Evolutionary conservation across 2,329 filamentous ascomycete species (phyloP), one percentile per base, ranked within the genome.

Genomic region (Knoxdaviesia capensis): DNA sequence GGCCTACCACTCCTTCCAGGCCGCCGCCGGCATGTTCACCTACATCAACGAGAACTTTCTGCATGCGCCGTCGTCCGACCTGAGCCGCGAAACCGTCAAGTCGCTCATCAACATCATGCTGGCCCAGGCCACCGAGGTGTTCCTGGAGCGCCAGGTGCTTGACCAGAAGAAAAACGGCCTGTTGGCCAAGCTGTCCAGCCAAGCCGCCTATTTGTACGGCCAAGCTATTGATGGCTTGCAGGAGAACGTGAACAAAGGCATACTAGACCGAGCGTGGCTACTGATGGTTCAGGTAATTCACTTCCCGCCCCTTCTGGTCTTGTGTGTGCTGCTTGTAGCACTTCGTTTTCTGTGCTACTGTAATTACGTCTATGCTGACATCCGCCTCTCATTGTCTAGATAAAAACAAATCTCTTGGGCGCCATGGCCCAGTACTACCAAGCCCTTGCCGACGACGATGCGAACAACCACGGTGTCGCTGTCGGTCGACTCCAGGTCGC

Each of bases 31-130:
- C 63, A 98, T 98, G 90, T 98, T 96, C 59, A 96, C 88, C 42
- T 98, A 98, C 54, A 98, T 98, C 64, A 98, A 98, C 60, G 90
- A 98, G 62, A 98, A 98, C 63, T 98, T 98, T 57, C 66, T 98
- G 34, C 90, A 98, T 54, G 90, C 90, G 1, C 90, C 92, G 1
- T 94, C 87, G 6, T 87, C 84, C n/a, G 90, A 98, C 54, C 63
- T 98, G 39, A 96, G 87, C 57, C 69, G 90, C 46, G 88, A 98
- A 41, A 98, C 90, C 0, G 85, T 98, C 53, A 94, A 94, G 63
- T 86, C 85, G 0, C 61, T 98, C 49, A 96, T 98, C 55, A 74
- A 79, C 41, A 75, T 98, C 45, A 96, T 85, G 70, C 72, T 98
- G 43, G 92, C 88, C 1, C 90, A 98, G 59, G 88, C 82, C 4